Base-by-base conservation (phyloP, 2,329 filamentous ascomycete species). In the Colletotrichum acutatum region DNA sequence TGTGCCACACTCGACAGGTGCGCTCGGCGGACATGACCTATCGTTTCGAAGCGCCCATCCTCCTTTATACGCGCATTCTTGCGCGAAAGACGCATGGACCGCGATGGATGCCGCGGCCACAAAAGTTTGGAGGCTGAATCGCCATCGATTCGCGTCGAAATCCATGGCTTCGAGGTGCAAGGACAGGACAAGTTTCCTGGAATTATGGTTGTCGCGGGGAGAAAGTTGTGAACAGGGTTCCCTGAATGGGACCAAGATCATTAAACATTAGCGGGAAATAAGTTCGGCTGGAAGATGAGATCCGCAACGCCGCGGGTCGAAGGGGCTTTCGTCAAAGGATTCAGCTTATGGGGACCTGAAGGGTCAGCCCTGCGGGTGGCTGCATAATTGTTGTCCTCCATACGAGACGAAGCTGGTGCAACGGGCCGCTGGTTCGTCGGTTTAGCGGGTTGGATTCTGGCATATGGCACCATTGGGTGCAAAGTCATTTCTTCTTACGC, bases 41-140 rank as follows among this genome's bases (percentile, higher is more conserved):
- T 26, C 30, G 1, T 61, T 62, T n/a, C 66, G 46, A 2, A 68
- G 66, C 19, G 66, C 66, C 66, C 66, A 68, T 11, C 66, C 66
- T 19, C 66, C 66, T 16, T 62, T 49, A 32, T 68, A 68, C 32
- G 22, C 32, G 66, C 66, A 68, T 42, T 68, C 66, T 49, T 68
- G 66, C 16, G 57, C 32, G 11, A 37, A 12, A n/a, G 19, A 58
- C 0, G 0, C 0, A 0, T 34, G 2, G 1, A n/a, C 8, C 22
- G 46, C 22, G 58, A 68, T 16, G 28, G 54, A 28, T 37, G 30
- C 22, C 12, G 59, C n/a, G n/a, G 26, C 6, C 14, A 62, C n/a
- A 4, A 49, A 12, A 7, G 8, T 16, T 2, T 14, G n/a, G 34
- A 62, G 59, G 5, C 26, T 30, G 22, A 11, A 24, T 46, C 16